Percentiles rank a stretch among this genome's conserved stretches.
phyloP scores from a whole-genome alignment of 2,329 filamentous ascomycete genomes.

The Cyphellophora europaea region DNA sequence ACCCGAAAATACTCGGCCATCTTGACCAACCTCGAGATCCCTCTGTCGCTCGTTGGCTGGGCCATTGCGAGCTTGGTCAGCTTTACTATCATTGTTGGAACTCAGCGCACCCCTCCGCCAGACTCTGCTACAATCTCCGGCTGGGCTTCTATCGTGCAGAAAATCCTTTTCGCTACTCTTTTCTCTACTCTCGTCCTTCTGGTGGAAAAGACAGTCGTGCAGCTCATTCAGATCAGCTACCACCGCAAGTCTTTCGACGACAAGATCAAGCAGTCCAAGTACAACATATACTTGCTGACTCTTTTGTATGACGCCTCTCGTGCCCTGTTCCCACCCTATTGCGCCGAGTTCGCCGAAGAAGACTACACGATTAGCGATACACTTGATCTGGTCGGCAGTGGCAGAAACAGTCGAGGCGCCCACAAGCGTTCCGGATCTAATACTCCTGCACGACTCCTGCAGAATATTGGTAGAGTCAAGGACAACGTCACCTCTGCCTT shows the following conservation, averaged over 20 bases:
- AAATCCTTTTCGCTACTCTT: constrained; percentile 49
- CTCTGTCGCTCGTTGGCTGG: constrained; percentile 53
- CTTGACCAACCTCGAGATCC: constrained; percentile 49
- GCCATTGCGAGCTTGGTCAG: constrained; percentile 50
- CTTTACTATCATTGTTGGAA: constrained; percentile 42
- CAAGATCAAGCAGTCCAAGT: constrained; percentile 82
- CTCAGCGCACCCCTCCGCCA: constrained; percentile 27
- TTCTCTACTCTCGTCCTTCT: constrained; percentile 49
- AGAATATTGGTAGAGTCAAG: constrained; percentile 68
- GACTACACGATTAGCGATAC: constrained; percentile 87
- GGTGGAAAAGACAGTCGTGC: constrained; percentile 50
- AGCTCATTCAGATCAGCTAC: constrained; percentile 60
- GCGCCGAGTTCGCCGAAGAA: constrained; percentile 79
- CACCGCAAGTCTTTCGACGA: constrained; percentile 57
- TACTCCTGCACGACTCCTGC: constrained; percentile 70
- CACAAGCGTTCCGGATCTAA: constrained; percentile 51
- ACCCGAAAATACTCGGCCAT: constrained; percentile 56
- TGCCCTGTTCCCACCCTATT: constrained; percentile 84
- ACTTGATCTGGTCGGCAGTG: constrained; percentile 57
- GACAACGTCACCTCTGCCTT: constrained; percentile 91
- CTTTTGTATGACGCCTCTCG: constrained; percentile 86
- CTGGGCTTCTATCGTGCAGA: constrained; percentile 49
- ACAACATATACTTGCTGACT: constrained; percentile 69
- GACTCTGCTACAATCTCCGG: constrained; percentile 25
- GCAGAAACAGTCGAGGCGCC: constrained; percentile 24